Percentiles rank a stretch among this genome's conserved stretches.
These are phyloP conservation scores for Chromosphaera perkinsii DNA, from an alignment of 208 protist genomes.

Conservation along the genomic window DNA sequence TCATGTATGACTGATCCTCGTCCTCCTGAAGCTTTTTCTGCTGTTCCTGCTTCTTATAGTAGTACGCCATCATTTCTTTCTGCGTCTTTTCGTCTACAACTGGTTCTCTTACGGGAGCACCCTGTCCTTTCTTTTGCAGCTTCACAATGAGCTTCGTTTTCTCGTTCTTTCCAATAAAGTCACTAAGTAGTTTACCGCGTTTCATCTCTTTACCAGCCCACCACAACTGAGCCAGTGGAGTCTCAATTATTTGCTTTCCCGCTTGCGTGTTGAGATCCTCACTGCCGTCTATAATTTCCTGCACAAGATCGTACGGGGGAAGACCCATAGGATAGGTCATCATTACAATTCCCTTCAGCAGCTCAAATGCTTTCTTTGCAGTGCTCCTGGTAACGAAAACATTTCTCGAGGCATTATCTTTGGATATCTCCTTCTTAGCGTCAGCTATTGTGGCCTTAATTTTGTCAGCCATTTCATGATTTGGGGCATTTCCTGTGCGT, in stretches of 20 bases:
- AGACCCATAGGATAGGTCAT: neutral
- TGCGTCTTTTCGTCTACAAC: conserved; percentile 69
- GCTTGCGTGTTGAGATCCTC: neutral
- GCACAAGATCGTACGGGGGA: neutral
- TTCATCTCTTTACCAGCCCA: conserved; percentile 76
- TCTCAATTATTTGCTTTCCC: conserved; percentile 67
- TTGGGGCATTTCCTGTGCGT: neutral
- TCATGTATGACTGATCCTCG: too few species aligned
- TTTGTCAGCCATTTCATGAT: neutral
- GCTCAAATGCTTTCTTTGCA: neutral
- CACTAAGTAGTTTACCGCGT: conserved; percentile 38
- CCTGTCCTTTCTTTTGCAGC: conserved; percentile 61
- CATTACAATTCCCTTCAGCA: neutral
- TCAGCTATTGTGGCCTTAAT: neutral
- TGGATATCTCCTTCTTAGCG: neutral
- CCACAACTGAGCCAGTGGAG: conserved; percentile 66
- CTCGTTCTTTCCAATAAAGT: conserved; percentile 63
- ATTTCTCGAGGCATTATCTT: neutral
- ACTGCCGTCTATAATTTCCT: neutral
- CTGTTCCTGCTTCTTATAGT: conserved; percentile 80
- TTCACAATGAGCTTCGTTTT: conserved; percentile 84
- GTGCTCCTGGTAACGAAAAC: neutral
- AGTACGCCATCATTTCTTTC: conserved; percentile 79
- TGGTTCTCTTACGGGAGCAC: conserved; percentile 72
- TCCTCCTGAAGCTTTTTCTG: conserved; percentile 84